Percentiles rank a stretch among this genome's conserved stretches.
phyloP scores from a whole-genome alignment of 768 basidiomycete species.

The Suillus plorans region DNA sequence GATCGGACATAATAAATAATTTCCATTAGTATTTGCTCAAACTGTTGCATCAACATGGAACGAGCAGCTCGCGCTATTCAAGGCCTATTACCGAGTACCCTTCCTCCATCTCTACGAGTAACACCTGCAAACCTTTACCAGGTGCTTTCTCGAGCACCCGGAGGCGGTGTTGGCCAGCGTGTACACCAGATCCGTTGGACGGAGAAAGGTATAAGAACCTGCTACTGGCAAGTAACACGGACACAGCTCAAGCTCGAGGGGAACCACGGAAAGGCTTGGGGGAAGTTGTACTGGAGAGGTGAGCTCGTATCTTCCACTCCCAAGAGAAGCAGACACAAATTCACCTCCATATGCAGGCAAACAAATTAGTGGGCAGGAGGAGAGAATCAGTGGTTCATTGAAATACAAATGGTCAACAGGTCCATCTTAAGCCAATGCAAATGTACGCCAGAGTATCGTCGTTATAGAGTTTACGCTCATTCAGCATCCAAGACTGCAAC shows the following conservation, averaged over 20 bases:
- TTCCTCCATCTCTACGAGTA: constrained; percentile 59
- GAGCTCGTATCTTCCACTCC: constrained; percentile 21
- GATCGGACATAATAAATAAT: neutral
- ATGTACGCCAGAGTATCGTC: neutral
- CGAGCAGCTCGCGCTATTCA: constrained; percentile 39
- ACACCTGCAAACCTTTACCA: constrained; percentile 68
- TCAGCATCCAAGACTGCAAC: neutral
- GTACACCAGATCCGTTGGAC: constrained; percentile 78
- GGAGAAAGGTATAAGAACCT: constrained; percentile 60
- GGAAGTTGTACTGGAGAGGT: constrained; percentile 79
- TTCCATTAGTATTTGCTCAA: neutral
- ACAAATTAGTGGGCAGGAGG: constrained; percentile 55
- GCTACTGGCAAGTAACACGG: constrained; percentile 76
- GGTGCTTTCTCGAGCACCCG: constrained; percentile 66
- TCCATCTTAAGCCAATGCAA: constrained; percentile 33
- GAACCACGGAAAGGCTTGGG: constrained; percentile 82
- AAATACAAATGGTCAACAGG: constrained; percentile 77
- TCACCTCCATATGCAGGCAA: constrained; percentile 43
- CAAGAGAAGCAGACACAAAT: neutral
- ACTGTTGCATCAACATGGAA: constrained; percentile 7
- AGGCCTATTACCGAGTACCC: constrained; percentile 54
- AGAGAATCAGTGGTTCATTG: constrained; percentile 66
- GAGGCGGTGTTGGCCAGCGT: constrained; percentile 63
- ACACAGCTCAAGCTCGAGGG: constrained; percentile 73
- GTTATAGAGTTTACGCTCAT: neutral